Percentiles rank a stretch among this genome's conserved stretches.
These are phyloP conservation scores for Mayamaea pseudoterrestris DNA, from an alignment of 108 stramenopile genomes.

Conservation along the genomic window DNA sequence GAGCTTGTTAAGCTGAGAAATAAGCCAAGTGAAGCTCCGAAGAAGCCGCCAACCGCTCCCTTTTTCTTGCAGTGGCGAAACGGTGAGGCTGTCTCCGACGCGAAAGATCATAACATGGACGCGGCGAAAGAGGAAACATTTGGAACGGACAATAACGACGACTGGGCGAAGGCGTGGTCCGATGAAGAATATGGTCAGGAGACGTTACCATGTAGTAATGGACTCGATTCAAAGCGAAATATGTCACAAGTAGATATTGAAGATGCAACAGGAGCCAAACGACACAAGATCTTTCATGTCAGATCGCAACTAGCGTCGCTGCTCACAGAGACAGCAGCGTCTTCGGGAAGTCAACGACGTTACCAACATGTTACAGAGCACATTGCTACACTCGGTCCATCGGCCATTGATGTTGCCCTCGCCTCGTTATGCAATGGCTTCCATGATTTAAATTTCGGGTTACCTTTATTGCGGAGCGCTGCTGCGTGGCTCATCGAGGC, in stretches of 20 bases:
- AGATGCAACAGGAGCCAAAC: constrained; percentile 25
- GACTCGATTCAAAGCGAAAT: too few relatives aligned
- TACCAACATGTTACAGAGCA: constrained; percentile 54
- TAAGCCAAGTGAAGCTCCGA: constrained; percentile 87
- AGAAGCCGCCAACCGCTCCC: constrained; percentile 89
- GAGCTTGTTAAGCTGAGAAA: constrained; percentile 91
- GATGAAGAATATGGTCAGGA: constrained; percentile 44
- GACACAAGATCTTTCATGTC: constrained; percentile 38
- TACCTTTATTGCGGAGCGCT: constrained; percentile 54
- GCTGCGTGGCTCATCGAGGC: constrained; percentile 67
- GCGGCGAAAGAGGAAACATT: constrained; percentile 13
- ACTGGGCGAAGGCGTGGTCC: constrained; percentile 76
- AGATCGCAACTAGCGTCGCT: constrained; percentile 62
- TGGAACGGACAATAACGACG: constrained; percentile 30
- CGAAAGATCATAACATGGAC: constrained; percentile 16
- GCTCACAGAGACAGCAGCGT: constrained; percentile 36
- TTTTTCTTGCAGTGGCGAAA: constrained; percentile 91
- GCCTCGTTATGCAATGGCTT: constrained; percentile 70
- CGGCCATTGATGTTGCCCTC: constrained; percentile 87
- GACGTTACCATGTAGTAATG: too few relatives aligned
- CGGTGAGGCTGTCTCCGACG: constrained; percentile 27
- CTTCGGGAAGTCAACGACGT: constrained; percentile 4
- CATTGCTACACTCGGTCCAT: constrained; percentile 65
- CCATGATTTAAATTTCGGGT: constrained; percentile 76
- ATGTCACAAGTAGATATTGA: too few relatives aligned